Evolutionary conservation across 2,329 filamentous ascomycete genomes (phyloP), one percentile per base, ranked within the genome.

Genomic region (Eutypa lata): DNA sequence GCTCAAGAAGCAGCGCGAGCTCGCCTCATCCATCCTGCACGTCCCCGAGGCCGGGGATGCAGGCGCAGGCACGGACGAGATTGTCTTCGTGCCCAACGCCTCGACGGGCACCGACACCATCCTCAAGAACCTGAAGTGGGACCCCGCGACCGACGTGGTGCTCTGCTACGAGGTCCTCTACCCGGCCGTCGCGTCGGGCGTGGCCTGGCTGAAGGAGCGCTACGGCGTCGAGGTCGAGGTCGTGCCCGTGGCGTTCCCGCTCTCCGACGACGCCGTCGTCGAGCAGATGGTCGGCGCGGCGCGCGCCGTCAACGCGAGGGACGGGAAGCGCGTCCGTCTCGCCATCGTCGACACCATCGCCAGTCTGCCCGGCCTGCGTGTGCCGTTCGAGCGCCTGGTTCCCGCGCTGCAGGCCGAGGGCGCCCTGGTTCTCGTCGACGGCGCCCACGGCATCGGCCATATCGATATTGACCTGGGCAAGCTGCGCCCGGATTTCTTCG

Each of bases 321-420:
- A 64, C 0, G 82, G 82, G 0, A 71, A 78, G 44, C 79, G 70
- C 8, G 77, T 84, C 0, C 78, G 75, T 16, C 64, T 87, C 6
- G 84, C 84, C 1, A 68, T 89, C 24, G 86, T 87, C 58, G 87
- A 90, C 64, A 83, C 82, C 0, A 77, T 89, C 19, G 78, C 82
- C 44, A 84, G 82, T 49, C 70, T 83, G 58, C 87, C 87, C 0
- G 86, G 86, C 0, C 73, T 88, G 0, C 72, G 84, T 2, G 74
- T 88, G 53, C 87, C 87, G 0, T 89, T 86, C 64, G 84, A 88
- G 63, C 62, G 66, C 3, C 69, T 89, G 14, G 77, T 79, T 0
- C 65, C 70, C 1, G 73, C 78, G 3, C 86, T 86, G 55, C 76
- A 74, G 24, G 74, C 80, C 46, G 70, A 82, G 38, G 77, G 76